phyloP scores from a whole-genome alignment of 495 filamentous ascomycete species.

The Glonium stellatum region DNA sequence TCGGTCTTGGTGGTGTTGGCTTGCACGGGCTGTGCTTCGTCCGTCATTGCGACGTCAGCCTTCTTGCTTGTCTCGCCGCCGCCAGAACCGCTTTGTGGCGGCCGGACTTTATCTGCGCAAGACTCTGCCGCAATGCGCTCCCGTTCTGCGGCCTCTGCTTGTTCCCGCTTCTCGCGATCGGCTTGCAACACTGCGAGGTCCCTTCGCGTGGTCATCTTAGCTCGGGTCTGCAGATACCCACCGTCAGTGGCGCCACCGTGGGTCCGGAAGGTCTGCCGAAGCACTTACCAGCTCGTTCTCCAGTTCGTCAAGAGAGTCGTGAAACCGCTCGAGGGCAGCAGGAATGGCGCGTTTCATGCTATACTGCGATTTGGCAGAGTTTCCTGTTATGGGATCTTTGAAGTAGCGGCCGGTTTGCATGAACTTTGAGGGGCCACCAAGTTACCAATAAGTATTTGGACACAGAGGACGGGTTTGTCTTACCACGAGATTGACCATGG shows the following conservation, averaged over 20 bases:
- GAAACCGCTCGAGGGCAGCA: conserved; percentile 22
- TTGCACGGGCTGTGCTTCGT: conserved; percentile 1
- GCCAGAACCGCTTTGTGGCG: neutral
- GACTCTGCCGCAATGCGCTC: conserved; percentile 23
- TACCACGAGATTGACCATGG: conserved; percentile 29
- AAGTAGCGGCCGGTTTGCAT: conserved; percentile 20
- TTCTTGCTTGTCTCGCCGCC: neutral
- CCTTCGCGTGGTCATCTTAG: conserved; percentile 27
- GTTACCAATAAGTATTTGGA: conserved; percentile 3
- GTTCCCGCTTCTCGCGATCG: conserved; percentile 23
- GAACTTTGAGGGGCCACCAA: conserved; percentile 16
- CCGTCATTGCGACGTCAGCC: neutral
- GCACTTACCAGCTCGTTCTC: conserved; percentile 26
- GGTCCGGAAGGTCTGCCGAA: neutral
- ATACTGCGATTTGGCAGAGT: neutral
- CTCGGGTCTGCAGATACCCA: conserved; percentile 6
- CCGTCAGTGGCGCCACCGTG: neutral
- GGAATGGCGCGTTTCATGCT: conserved; percentile 18
- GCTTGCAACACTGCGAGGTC: conserved; percentile 29
- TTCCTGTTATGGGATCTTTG: conserved; percentile 11
- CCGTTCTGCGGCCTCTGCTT: conserved; percentile 24
- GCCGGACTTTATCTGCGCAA: conserved; percentile 8
- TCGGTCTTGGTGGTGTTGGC: neutral
- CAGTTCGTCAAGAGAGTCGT: conserved; percentile 30
- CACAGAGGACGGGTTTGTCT: neutral